phyloP scores from a whole-genome alignment of 2,329 filamentous ascomycete species.

The Aureobasidium sp. region DNA sequence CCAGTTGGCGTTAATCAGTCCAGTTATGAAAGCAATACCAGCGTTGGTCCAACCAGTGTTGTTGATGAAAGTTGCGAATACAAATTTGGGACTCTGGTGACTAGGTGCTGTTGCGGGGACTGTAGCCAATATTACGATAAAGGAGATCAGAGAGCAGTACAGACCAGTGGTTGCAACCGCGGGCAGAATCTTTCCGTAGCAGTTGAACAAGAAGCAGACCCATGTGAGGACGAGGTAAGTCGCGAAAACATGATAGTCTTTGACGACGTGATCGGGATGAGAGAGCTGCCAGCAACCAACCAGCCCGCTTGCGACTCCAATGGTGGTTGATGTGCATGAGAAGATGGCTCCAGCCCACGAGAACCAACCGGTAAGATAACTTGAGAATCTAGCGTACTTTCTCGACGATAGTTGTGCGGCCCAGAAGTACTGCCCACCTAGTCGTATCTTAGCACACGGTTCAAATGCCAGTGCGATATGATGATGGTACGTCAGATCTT shows the following conservation, averaged over 20 bases:
- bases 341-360: conserved; percentile 51
- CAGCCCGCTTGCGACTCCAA: conserved; percentile 42
- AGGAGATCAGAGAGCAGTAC: conserved; percentile 42
- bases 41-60: conserved; percentile 42
- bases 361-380: conserved; percentile 46
- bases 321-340: conserved; percentile 46
- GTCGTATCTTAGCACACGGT: neutral
- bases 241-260: conserved; percentile 33
- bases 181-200: conserved; percentile 30
- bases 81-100: conserved; percentile 42
- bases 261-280: conserved; percentile 40
- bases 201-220: conserved; percentile 40
- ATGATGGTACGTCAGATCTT: neutral
- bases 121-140: conserved; percentile 43
- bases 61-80: conserved; percentile 48
- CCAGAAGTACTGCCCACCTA: conserved; percentile 47
- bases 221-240: conserved; percentile 43
- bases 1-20: conserved; percentile 47
- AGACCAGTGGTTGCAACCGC: conserved; percentile 38
- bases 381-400: conserved; percentile 39
- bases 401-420: conserved; percentile 42
- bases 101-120: conserved; percentile 39
- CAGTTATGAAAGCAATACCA: conserved; percentile 47
- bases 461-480: too few relatives aligned
- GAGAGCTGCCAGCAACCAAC: conserved; percentile 48